These are phyloP conservation scores for Crassisporium funariophilum DNA, from an alignment of 768 basidiomycete species.

Conservation along the genomic window DNA sequence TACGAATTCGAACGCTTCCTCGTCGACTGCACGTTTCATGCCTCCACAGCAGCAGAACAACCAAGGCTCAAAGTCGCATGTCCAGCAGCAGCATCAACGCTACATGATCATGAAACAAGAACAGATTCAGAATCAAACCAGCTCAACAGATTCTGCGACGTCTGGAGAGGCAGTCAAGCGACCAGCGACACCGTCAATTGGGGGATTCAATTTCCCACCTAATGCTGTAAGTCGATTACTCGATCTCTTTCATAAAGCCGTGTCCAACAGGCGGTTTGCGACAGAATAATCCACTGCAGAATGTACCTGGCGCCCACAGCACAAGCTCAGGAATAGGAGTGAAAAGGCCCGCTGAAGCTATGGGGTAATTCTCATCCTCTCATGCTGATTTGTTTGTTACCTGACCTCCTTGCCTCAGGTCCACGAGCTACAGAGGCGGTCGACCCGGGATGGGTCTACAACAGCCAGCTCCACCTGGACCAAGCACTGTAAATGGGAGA, in stretches of 20 bases:
- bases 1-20: constrained; percentile 2
- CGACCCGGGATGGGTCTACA: constrained; percentile 43
- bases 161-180: constrained; percentile 14
- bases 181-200: constrained; percentile 39
- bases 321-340: constrained; percentile 23
- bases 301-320: constrained; percentile 1
- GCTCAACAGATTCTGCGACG: constrained; percentile 16
- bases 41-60: constrained; percentile 7
- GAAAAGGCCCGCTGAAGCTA: constrained; percentile 37
- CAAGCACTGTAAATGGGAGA: constrained; percentile 19
- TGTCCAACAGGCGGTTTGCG: background rate
- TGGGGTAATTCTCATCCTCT: constrained; percentile 15
- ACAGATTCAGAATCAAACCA: constrained; percentile 16
- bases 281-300: constrained; percentile 11
- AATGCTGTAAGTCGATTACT: constrained; percentile 39
- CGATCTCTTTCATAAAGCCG: background rate
- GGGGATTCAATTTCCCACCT: constrained; percentile 52
- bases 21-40: constrained; percentile 6
- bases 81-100: constrained; percentile 22
- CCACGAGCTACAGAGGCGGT: constrained; percentile 28
- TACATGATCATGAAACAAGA: constrained; percentile 12
- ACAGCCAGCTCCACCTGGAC: constrained; percentile 25
- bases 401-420: constrained; percentile 18
- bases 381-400: constrained; percentile 16
- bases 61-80: constrained; percentile 1